These are phyloP conservation scores for Lenwebbia sp. DNA, from an alignment of 345 rosid genomes.

Conservation along the genomic window DNA sequence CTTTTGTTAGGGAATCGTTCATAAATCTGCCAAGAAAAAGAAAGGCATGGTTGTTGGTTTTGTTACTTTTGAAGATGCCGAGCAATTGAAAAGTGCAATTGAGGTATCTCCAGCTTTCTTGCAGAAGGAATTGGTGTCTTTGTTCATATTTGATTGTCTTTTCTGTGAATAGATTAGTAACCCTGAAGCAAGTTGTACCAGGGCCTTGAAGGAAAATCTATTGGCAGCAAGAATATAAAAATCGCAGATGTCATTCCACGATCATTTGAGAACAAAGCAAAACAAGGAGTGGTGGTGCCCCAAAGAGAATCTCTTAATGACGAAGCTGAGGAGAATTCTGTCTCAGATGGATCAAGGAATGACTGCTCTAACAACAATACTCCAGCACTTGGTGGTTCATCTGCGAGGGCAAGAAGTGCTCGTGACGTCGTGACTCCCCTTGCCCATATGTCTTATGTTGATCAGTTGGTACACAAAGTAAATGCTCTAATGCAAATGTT, in stretches of 20 bases:
- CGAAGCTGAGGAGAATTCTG: constrained; percentile 4
- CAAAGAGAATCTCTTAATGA: constrained; percentile 10
- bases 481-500: constrained; percentile 52
- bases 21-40: constrained; percentile 66
- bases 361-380: constrained; percentile 14
- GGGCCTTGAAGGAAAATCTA: constrained; percentile 62
- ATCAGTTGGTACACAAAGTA: constrained; percentile 59
- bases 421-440: constrained; percentile 84
- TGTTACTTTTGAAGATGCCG: constrained; percentile 60
- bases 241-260: constrained; percentile 72
- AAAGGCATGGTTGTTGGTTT: constrained; percentile 79
- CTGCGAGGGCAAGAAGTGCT: constrained; percentile 37
- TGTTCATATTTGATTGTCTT: background rate
- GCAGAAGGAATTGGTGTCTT: background rate
- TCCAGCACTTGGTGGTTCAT: constrained; percentile 12
- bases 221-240: constrained; percentile 54
- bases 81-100: constrained; percentile 44
- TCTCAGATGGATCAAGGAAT: constrained; percentile 2
- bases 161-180: background rate
- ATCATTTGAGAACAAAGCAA: constrained; percentile 42
- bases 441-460: constrained; percentile 58
- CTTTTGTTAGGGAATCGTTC: constrained; percentile 40
- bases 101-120: constrained; percentile 27
- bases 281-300: constrained; percentile 22
- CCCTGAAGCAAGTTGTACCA: constrained; percentile 13